phyloP scores from a whole-genome alignment of 2,329 filamentous ascomycete species.

The Apiospora kogelbergensis region DNA sequence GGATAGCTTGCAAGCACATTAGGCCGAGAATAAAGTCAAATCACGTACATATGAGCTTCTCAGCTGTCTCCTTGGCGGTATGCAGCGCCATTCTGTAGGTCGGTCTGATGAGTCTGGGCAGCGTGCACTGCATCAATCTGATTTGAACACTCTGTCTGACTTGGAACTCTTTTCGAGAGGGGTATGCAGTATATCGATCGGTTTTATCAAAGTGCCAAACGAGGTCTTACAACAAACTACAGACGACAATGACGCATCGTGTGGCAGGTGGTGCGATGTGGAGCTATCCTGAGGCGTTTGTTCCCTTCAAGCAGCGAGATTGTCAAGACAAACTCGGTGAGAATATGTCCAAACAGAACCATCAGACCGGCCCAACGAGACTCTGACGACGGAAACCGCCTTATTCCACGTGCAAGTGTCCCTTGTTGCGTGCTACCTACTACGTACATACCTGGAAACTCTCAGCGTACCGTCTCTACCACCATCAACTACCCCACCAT shows the following conservation, averaged over 20 bases:
- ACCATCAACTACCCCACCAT: background rate
- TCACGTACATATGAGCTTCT: slow-evolving; percentile 51
- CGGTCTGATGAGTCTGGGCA: slow-evolving; percentile 10
- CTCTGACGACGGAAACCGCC: background rate
- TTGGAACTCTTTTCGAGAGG: background rate
- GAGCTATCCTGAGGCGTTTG: slow-evolving; percentile 5
- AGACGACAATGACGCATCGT: background rate
- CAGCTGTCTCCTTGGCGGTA: slow-evolving; percentile 33
- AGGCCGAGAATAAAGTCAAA: background rate
- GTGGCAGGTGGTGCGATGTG: slow-evolving; percentile 2
- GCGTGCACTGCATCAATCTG: slow-evolving; percentile 13
- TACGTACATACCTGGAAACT: no score
- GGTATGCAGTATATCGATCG: background rate
- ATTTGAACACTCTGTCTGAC: background rate
- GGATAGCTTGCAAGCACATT: background rate
- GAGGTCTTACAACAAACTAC: background rate
- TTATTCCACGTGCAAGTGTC: background rate
- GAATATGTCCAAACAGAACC: no score
- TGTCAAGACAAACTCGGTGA: background rate
- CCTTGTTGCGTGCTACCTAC: background rate
- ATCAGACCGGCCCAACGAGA: background rate
- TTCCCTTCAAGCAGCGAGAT: background rate
- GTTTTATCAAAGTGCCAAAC: background rate
- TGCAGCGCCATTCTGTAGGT: slow-evolving; percentile 45
- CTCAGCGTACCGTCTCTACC: background rate